These are phyloP conservation scores for Ceratobasidium sp. DNA, from an alignment of 1,284 basidiomycete species.

Conservation along the genomic window DNA sequence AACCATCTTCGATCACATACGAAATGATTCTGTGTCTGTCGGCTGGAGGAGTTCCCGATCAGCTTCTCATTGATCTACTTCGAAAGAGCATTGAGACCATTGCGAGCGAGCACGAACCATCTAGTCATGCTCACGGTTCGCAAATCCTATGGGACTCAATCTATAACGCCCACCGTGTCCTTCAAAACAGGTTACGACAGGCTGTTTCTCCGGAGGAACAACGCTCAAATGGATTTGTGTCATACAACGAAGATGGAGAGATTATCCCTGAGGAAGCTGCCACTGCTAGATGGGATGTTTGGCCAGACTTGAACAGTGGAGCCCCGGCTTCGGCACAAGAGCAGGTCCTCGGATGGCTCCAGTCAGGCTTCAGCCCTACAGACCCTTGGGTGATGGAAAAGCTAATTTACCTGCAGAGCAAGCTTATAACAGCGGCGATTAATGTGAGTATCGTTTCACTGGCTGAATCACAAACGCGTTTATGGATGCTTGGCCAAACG, in stretches of 20 bases:
- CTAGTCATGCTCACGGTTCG: constrained; percentile 14
- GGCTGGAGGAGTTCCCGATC: constrained; percentile 36
- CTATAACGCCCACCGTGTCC: constrained; percentile 35
- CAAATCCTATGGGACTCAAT: constrained; percentile 42
- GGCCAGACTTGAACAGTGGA: constrained; percentile 19
- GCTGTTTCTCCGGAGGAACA: constrained; percentile 16
- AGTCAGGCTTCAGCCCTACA: constrained; percentile 31
- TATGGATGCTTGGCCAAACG: neutral
- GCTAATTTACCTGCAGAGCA: constrained; percentile 29
- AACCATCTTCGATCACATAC: constrained; percentile 2
- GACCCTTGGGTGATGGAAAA: constrained; percentile 40
- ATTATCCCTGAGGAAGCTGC: constrained; percentile 7
- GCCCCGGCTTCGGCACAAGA: constrained; percentile 30
- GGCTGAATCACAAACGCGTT: neutral
- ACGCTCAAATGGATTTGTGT: constrained; percentile 16
- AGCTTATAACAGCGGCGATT: neutral
- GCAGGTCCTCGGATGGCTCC: constrained; percentile 22
- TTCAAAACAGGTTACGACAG: constrained; percentile 19
- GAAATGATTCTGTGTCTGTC: constrained; percentile 46
- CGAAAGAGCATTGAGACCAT: constrained; percentile 31
- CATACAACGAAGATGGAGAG: constrained; percentile 11
- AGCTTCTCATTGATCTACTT: constrained; percentile 28
- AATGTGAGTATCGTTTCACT: neutral
- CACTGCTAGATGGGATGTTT: constrained; percentile 26
- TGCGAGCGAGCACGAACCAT: constrained; percentile 21